Conservation (phyloP, 441 rosid species). For the Capsella rubella region DNA sequence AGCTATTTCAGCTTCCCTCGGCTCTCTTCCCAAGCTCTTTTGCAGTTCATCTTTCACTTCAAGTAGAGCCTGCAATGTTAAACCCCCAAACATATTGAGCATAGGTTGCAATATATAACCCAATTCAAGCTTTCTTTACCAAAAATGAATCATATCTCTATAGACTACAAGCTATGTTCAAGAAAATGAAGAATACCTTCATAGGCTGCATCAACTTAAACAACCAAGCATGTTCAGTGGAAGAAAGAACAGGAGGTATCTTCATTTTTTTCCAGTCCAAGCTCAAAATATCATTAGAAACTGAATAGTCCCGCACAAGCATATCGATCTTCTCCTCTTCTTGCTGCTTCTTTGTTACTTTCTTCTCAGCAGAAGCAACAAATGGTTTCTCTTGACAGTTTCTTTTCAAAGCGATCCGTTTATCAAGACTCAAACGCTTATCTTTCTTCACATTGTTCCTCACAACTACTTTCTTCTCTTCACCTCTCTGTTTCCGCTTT, state of each 20-base stretch:
- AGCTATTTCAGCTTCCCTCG: constrained; percentile 70
- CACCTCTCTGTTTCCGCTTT: constrained; percentile 50
- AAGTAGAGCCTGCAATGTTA: constrained; percentile 57
- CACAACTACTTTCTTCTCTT: constrained; percentile 52
- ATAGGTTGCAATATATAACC: neutral
- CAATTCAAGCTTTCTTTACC: neutral
- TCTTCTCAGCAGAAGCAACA: constrained; percentile 35
- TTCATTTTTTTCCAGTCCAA: constrained; percentile 95
- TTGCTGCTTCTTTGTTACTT: constrained; percentile 39
- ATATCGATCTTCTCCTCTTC: constrained; percentile 76
- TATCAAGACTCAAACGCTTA: constrained; percentile 70
- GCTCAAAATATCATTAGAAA: constrained; percentile 69
- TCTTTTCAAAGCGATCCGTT: constrained; percentile 62
- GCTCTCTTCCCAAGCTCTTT: constrained; percentile 60
- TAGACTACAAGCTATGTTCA: neutral
- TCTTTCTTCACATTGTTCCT: constrained; percentile 54
- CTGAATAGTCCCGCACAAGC: constrained; percentile 74
- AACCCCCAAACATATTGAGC: constrained; percentile 13
- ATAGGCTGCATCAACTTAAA: constrained; percentile 91
- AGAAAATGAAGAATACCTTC: constrained; percentile 59
- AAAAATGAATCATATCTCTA: neutral
- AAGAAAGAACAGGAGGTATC: constrained; percentile 89
- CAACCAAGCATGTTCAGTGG: constrained; percentile 82
- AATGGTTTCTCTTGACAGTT: constrained; percentile 46
- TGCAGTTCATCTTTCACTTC: constrained; percentile 62